Conservation (phyloP, 352 stramenopile species). For the Plasmopara halstedii region DNA sequence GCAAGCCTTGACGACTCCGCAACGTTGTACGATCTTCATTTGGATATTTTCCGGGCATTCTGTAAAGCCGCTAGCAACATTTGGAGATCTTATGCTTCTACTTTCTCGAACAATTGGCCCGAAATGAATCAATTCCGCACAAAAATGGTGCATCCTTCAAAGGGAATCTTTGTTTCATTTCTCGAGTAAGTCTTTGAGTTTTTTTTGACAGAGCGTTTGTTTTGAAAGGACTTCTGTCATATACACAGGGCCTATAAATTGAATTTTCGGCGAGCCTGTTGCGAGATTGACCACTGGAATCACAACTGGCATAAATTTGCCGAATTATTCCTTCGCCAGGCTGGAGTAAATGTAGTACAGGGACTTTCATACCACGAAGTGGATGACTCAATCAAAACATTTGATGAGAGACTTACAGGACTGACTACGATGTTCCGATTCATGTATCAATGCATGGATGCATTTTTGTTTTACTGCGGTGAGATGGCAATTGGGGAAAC, state of each 20-base stretch:
- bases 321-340: constrained; percentile 37
- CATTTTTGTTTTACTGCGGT: constrained; percentile 67
- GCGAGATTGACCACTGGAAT: constrained; percentile 39
- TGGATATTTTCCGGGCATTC: constrained; percentile 62
- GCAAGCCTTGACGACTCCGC: constrained; percentile 14
- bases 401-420: constrained; percentile 20
- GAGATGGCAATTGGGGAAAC: constrained; percentile 68
- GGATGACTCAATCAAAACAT: constrained; percentile 37
- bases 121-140: constrained; percentile 26
- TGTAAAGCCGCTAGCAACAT: constrained; percentile 33
- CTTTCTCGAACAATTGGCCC: constrained; percentile 11
- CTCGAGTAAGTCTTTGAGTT: constrained; percentile 40
- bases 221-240: not conserved
- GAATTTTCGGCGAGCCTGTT: constrained; percentile 48
- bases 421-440: constrained; percentile 61
- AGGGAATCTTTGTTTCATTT: constrained; percentile 57
- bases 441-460: constrained; percentile 76
- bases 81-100: constrained; percentile 24
- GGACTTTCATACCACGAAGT: constrained; percentile 32
- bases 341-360: constrained; percentile 9
- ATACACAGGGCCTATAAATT: constrained; percentile 54
- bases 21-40: constrained; percentile 50
- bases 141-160: constrained; percentile 56
- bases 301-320: constrained; percentile 51
- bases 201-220: not conserved